phyloP scores from a whole-genome alignment of 2,329 filamentous ascomycete genomes.

The Botryosphaeria dothidea region DNA sequence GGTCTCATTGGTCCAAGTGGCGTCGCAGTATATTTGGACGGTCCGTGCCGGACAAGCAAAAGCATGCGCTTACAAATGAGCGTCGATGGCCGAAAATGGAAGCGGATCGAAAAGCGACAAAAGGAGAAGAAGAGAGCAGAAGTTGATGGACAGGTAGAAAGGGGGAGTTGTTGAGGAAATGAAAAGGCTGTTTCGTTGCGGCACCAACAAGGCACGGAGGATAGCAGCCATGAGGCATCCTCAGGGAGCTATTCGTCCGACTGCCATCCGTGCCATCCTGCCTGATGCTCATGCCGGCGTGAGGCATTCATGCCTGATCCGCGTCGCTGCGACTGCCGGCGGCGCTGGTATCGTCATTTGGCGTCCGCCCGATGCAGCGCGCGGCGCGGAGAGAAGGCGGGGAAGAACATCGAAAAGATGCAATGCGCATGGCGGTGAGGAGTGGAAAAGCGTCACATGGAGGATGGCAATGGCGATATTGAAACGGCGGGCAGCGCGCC shows the following conservation, averaged over 20 bases:
- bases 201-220: not conserved
- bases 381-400: not conserved
- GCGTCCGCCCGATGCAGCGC: not conserved
- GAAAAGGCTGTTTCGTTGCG: not conserved
- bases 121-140: not conserved
- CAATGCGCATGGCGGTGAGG: not conserved
- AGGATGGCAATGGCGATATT: not conserved
- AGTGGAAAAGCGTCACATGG: not conserved
- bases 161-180: not conserved
- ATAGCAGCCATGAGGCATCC: not conserved
- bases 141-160: not conserved
- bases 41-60: not conserved
- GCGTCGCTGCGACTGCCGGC: not conserved
- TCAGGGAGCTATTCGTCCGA: not conserved
- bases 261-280: slow-evolving; percentile 7
- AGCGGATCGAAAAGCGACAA: not conserved
- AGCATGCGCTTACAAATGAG: not conserved
- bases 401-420: not conserved
- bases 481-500: not conserved
- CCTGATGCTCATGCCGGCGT: not conserved
- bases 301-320: not conserved
- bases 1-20: not conserved
- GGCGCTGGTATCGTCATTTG: not conserved
- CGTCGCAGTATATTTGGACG: not conserved
- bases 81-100: not conserved